Evolutionary conservation across 768 basidiomycete species (phyloP), one percentile per base, ranked within the genome.

Genomic region (Pleurotus ostreatus): DNA sequence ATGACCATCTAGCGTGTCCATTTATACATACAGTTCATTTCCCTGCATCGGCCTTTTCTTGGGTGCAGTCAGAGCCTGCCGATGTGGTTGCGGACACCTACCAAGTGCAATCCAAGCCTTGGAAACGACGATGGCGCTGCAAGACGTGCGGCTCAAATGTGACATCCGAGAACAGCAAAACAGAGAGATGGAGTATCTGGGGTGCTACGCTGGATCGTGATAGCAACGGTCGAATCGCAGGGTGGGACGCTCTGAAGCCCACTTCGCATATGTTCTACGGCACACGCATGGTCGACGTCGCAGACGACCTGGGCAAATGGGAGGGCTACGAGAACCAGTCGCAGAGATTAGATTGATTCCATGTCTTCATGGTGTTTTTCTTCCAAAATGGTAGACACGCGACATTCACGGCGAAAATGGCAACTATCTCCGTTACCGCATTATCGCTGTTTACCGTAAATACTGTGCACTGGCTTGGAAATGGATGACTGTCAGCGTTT

Each of bases 251-350:
- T 18, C 66, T 86, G 43, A 80, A 79, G 62, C 88, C 87, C 0
- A 86, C 82, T 0, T 80, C 71, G 0, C 85, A 87, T 63, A 82
- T 83, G 4, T 89, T 86, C 68, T 88, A 88, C 60, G 82, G 70
- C 9, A 87, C 86, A 18, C 74, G 81, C 18, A 66, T 86, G 71
- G 57, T 86, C 60, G 80, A 84, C 55, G 67, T 86, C 13, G 58
- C 72, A 5, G 87, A 88, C 61, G 73, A 63, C 6, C 57, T 89
- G 62, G 73, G 73, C 30, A 89, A 87, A 62, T 88, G 84, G 84
- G 74, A 78, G 20, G 86, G 84, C n/a, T 88, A 88, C 65, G 78
- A 80, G 60, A 70, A 67, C 15, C 62, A 68, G 41, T 86, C 84
- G 18, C 60, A 64, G 49, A 70, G 65, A 58, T 52, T 79, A 48